Conservation (phyloP, 1,284 basidiomycete species). For the Agroathelia rolfsii region DNA sequence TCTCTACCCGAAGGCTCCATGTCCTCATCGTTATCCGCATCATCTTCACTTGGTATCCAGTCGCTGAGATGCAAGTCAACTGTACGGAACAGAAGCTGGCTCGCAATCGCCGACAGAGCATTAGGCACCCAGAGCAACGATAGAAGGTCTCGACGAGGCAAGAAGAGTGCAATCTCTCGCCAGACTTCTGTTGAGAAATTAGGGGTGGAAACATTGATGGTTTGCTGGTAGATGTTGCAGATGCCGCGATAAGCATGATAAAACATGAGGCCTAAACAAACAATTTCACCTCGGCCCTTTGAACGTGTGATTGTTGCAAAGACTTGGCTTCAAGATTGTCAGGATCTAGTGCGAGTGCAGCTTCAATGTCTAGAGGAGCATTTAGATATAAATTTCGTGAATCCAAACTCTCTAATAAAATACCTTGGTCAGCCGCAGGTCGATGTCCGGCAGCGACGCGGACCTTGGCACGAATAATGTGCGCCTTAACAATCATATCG, state of each 20-base stretch:
- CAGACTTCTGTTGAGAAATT: conserved; percentile 60
- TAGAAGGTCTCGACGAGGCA: conserved; percentile 57
- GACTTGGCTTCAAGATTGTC: conserved; percentile 58
- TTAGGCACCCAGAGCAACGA: conserved; percentile 55
- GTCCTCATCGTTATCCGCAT: conserved; percentile 22
- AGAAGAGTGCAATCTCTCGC: conserved; percentile 54
- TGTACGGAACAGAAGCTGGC: conserved; percentile 53
- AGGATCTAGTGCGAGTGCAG: conserved; percentile 52
- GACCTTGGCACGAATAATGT: conserved; percentile 52
- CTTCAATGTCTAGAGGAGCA: conserved; percentile 44
- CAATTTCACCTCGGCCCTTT: too few species aligned
- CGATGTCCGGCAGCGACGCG: conserved; percentile 48
- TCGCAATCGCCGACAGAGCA: conserved; percentile 55
- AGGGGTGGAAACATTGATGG: conserved; percentile 21
- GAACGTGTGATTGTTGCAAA: conserved; percentile 35
- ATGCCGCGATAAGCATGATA: conserved; percentile 8
- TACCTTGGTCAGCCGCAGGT: conserved; percentile 58
- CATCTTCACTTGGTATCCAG: too few species aligned
- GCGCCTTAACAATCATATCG: conserved; percentile 46
- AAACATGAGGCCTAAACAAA: not conserved
- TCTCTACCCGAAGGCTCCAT: conserved; percentile 1
- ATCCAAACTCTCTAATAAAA: conserved; percentile 13
- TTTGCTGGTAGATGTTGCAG: conserved; percentile 24
- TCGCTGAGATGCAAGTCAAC: conserved; percentile 42
- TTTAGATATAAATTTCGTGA: conserved; percentile 5